Evolutionary conservation across 306 rosid genomes (phyloP).

Genomic region (Cucurbita maxima): DNA sequence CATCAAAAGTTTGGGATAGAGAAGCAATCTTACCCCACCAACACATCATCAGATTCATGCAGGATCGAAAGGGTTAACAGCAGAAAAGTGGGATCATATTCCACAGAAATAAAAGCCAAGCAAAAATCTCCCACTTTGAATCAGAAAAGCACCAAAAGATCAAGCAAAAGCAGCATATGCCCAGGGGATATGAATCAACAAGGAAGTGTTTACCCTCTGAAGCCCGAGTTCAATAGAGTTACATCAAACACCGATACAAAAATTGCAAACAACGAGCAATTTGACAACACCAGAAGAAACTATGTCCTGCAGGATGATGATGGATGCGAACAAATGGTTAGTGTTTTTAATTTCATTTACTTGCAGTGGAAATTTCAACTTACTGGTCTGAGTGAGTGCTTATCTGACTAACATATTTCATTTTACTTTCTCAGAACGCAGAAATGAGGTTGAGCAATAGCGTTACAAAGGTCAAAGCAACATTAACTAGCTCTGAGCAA

Average conservation of each 20-base stretch:
- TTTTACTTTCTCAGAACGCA: constrained; percentile 29
- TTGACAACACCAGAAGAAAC: constrained; percentile 12
- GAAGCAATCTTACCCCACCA: constrained; percentile 36
- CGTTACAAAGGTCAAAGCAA: constrained; percentile 21
- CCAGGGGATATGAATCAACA: constrained; percentile 22
- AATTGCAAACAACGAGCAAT: constrained; percentile 24
- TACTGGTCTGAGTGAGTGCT: not conserved
- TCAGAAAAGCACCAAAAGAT: constrained; percentile 20
- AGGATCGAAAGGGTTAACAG: constrained; percentile 21
- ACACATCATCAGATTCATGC: constrained; percentile 31
- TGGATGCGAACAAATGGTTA: constrained; percentile 30
- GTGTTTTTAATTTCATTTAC: constrained; percentile 5
- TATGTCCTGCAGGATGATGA: constrained; percentile 15
- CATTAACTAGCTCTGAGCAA: constrained; percentile 38
- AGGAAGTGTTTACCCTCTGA: constrained; percentile 30
- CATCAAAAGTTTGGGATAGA: constrained; percentile 43
- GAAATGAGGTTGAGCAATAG: constrained; percentile 21
- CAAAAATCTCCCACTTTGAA: constrained; percentile 27
- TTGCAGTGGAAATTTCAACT: not conserved
- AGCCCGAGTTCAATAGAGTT: constrained; percentile 23
- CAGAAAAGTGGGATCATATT: constrained; percentile 20
- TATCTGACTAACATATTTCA: constrained; percentile 8
- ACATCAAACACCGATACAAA: constrained; percentile 18
- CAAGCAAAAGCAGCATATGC: constrained; percentile 19
- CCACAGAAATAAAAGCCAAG: constrained; percentile 26